Evolutionary conservation across 768 basidiomycete genomes (phyloP), one percentile per base, ranked within the genome.

Genomic region (Leucosporidium scottii): DNA sequence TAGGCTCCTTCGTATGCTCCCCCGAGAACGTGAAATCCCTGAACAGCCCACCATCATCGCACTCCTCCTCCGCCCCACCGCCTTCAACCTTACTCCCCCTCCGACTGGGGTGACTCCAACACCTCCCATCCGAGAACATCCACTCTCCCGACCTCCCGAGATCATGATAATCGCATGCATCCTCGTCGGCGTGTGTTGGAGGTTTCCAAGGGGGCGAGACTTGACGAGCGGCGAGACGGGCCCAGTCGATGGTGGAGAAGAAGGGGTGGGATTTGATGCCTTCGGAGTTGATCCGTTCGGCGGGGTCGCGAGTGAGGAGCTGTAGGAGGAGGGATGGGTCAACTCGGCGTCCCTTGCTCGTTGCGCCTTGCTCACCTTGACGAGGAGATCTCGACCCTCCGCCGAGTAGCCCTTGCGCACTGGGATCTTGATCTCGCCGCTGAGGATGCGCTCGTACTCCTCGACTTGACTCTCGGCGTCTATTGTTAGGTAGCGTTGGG

Each of bases 181-280:
- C 91, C 79, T 97, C 94, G 81, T 98, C 94, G n/a, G 91, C 93
- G 78, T 94, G 91, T 62, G 97, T 92, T 61, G 88, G 82, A 25
- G 94, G 94, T 77, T 97, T 97, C 83, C 96, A 98, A 1, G 94
- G 94, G 6, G 94, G 94, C 0, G 92, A 91, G 56, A 92, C 86
- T 76, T 94, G 90, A 76, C 93, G 93, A 70, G 82, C 82, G 25
- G 87, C 84, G 51, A 98, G 83, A 1, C 88, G 86, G 28, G 82
- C 80, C 92, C 93, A 99, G 78, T 97, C 93, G 77, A 97, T 90
- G n/a, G 81, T 77, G 72, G 84, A 82, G 81, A 99, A 98, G 81
- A 97, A 99, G 0, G 91, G 81, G 76, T 99, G 94, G 69, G 88
- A 89, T 77, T 96, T 94, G 72, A 98, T 85, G 74, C 96, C 93